Evolutionary conservation across 2,329 filamentous ascomycete genomes (phyloP).

Genomic region (Cytospora paraplurivora): DNA sequence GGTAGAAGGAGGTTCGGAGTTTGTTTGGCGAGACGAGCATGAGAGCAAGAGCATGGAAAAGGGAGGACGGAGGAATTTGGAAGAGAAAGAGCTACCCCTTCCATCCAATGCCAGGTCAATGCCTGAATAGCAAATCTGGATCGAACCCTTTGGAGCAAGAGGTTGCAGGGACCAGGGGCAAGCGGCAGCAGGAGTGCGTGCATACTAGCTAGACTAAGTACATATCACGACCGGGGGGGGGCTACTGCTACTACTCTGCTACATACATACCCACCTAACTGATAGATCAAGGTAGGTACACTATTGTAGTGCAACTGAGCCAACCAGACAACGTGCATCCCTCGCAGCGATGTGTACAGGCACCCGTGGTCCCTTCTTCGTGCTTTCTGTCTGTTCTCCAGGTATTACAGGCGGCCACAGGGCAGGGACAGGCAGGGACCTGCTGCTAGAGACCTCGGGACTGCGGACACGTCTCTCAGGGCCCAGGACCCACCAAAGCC

Average conservation of each 20-base stretch:
- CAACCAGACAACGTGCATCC: neutral
- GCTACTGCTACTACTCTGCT: neutral
- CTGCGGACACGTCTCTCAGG: conserved; percentile 1
- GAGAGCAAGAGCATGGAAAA: neutral
- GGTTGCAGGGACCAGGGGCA: conserved; percentile 22
- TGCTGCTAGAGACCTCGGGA: no score
- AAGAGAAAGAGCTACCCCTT: conserved; percentile 11
- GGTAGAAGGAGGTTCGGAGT: conserved; percentile 16
- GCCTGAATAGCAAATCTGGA: conserved; percentile 11
- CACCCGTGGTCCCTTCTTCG: neutral
- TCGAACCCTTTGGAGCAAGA: conserved; percentile 11
- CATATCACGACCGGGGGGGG: neutral
- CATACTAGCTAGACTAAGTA: conserved; percentile 1
- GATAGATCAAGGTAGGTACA: no score
- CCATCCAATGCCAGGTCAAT: conserved; percentile 1
- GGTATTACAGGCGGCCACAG: neutral
- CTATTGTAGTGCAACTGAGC: neutral
- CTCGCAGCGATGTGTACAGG: neutral
- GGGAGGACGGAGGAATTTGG: conserved; percentile 4
- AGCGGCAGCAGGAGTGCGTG: conserved; percentile 23
- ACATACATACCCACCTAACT: no score
- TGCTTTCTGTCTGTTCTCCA: neutral
- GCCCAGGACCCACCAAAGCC: neutral
- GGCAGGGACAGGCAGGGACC: neutral
- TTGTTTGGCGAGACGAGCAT: neutral